A percentile compares a stretch with the other conserved stretches of the same genome.
Conservation (phyloP, 768 basidiomycete species). For the Pulveroboletus sp. region DNA sequence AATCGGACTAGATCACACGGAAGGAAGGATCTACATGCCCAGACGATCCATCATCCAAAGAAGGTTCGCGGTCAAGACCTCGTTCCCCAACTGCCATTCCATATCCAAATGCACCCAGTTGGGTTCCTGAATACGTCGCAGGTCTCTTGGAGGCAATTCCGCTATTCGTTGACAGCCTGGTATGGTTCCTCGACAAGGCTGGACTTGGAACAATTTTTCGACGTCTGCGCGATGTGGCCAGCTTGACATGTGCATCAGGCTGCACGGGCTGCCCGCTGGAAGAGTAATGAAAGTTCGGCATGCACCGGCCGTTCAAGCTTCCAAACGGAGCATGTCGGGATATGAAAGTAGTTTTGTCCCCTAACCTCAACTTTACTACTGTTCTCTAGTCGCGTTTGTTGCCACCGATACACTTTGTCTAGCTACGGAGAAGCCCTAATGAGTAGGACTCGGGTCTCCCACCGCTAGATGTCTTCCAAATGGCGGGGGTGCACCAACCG, state of each 20-base stretch:
- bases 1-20: not conserved
- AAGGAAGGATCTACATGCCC: conserved; percentile 3
- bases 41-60: conserved; percentile 12
- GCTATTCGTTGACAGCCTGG: not conserved
- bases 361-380: too few relatives aligned
- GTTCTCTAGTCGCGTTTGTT: too few relatives aligned
- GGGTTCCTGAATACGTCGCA: not conserved
- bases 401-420: too few relatives aligned
- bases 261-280: not conserved
- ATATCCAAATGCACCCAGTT: not conserved
- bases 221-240: not conserved
- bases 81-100: not conserved
- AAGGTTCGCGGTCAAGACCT: not conserved
- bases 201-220: not conserved
- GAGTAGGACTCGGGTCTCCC: too few relatives aligned
- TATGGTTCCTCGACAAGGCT: not conserved
- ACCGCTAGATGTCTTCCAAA: too few relatives aligned
- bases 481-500: too few relatives aligned
- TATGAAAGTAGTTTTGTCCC: conserved; percentile 12
- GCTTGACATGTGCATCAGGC: not conserved
- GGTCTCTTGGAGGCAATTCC: not conserved
- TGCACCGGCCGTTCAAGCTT: too few relatives aligned
- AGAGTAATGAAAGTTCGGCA: too few relatives aligned
- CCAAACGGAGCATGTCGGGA: conserved; percentile 11
- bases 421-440: too few relatives aligned